Conservation (phyloP, 2,329 filamentous ascomycete genomes). For the Aspergillus uvarum region DNA sequence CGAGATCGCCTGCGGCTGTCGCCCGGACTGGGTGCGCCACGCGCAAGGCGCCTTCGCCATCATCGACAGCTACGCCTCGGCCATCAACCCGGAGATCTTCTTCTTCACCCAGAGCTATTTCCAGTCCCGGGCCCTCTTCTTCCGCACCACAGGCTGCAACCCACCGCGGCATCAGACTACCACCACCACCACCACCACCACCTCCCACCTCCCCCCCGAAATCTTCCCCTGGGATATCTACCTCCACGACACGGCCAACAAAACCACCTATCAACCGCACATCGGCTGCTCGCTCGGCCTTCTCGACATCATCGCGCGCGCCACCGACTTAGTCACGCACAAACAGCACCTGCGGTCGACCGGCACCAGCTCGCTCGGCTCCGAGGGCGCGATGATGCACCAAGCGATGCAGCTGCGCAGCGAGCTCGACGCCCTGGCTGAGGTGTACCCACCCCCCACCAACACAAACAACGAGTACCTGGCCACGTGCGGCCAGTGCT, state of each 20-base stretch:
- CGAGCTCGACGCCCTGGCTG: background rate
- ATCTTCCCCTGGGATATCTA: background rate
- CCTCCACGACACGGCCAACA: background rate
- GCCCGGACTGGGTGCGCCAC: constrained; percentile 3
- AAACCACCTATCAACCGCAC: background rate
- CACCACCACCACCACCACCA: background rate
- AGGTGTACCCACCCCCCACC: background rate
- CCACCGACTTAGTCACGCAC: constrained; percentile 1
- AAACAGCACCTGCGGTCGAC: constrained; percentile 1
- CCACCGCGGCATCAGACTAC: background rate
- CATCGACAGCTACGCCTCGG: background rate
- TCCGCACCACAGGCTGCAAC: background rate
- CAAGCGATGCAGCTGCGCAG: background rate
- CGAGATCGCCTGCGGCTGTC: constrained; percentile 2
- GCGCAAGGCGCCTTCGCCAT: constrained; percentile 4
- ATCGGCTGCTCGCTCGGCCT: constrained; percentile 1
- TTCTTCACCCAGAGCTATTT: constrained; percentile 4
- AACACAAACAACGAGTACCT: background rate
- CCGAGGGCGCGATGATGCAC: constrained; percentile 3
- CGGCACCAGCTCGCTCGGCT: background rate
- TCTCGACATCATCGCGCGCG: constrained; percentile 1
- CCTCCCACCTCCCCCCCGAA: background rate
- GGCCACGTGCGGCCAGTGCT: background rate
- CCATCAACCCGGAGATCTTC: background rate
- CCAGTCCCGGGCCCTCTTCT: background rate